These are phyloP conservation scores for Thraustotheca clavata DNA, from an alignment of 352 stramenopile genomes.

Conservation along the genomic window DNA sequence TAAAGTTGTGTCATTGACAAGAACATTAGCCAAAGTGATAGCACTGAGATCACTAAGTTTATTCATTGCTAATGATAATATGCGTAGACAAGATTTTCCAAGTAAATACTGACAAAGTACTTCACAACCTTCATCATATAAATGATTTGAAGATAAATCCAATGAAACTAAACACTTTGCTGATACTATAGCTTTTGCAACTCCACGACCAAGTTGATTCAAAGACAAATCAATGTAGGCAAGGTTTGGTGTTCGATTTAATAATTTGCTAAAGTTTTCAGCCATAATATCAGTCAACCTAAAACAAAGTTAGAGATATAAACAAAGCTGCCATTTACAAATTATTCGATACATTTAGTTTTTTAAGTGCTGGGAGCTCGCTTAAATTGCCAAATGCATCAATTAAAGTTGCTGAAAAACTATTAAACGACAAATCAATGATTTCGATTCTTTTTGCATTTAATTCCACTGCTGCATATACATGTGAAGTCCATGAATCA, in stretches of 20 bases:
- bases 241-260: constrained; percentile 29
- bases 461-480: constrained; percentile 1
- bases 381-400: background rate
- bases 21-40: constrained; percentile 18
- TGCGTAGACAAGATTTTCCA: constrained; percentile 19
- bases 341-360: constrained; percentile 44
- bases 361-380: constrained; percentile 25
- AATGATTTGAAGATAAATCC: constrained; percentile 41
- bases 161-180: constrained; percentile 24
- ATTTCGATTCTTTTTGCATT: constrained; percentile 10
- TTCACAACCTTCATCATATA: constrained; percentile 24
- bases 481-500: background rate
- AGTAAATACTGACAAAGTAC: constrained; percentile 23
- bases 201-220: constrained; percentile 23
- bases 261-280: constrained; percentile 22
- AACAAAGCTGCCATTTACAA: constrained; percentile 24
- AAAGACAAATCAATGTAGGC: constrained; percentile 42
- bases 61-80: constrained; percentile 41
- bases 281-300: constrained; percentile 33
- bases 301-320: background rate
- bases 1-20: constrained; percentile 23
- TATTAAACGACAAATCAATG: constrained; percentile 51
- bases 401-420: constrained; percentile 30
- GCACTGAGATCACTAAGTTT: constrained; percentile 28
- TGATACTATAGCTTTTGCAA: background rate